Evolutionary conservation across 768 basidiomycete species (phyloP).

Genomic region (Pleurotus giganteus): DNA sequence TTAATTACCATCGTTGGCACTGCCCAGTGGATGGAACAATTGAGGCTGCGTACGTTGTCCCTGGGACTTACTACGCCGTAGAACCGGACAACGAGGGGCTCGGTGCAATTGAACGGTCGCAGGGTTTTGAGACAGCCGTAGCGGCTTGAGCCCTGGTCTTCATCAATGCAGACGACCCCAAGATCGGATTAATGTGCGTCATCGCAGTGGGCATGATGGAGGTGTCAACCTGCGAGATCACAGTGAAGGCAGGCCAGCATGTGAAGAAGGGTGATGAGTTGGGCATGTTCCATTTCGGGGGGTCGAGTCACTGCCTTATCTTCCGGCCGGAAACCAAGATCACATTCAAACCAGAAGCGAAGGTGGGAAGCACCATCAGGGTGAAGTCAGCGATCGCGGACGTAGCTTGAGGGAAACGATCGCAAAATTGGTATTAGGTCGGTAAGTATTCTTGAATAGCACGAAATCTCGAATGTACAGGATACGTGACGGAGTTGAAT

Average conservation of each 20-base stretch:
- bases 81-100: constrained; percentile 11
- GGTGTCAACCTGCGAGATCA: constrained; percentile 53
- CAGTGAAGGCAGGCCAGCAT: constrained; percentile 40
- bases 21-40: constrained; percentile 39
- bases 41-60: neutral
- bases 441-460: no score
- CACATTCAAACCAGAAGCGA: constrained; percentile 1
- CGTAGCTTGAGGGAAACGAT: no score
- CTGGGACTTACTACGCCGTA: constrained; percentile 3
- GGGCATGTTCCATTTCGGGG: constrained; percentile 65
- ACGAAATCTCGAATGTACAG: no score
- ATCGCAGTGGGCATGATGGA: constrained; percentile 59
- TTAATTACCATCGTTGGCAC: constrained; percentile 56
- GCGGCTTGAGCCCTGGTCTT: constrained; percentile 52
- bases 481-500: no score
- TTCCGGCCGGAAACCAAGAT: constrained; percentile 32
- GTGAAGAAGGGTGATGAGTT: constrained; percentile 53
- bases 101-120: constrained; percentile 20
- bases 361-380: neutral
- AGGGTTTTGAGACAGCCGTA: constrained; percentile 37
- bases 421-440: no score
- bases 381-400: neutral
- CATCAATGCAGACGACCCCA: constrained; percentile 49
- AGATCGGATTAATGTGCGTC: constrained; percentile 56
- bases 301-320: constrained; percentile 46